Evolutionary conservation across 106 monocot genomes (phyloP), one percentile per base, ranked within the genome.

Genomic region (Acorus calamus): DNA sequence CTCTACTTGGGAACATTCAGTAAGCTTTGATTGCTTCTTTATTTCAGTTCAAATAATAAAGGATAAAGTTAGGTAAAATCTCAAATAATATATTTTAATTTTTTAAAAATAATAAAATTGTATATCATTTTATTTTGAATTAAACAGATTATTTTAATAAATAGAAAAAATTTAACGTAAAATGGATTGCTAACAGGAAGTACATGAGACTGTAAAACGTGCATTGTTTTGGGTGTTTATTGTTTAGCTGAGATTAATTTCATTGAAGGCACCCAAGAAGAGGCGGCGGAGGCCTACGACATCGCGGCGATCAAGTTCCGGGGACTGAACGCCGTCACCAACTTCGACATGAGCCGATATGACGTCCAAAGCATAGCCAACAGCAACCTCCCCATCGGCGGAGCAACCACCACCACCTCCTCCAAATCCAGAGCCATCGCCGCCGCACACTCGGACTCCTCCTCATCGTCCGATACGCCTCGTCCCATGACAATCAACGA

Each of bases 231-330:
- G 6, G 42, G 2, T 9, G 3, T 2, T 41, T 6, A 9, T 0
- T 68, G 14, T 28, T 28, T 28, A 28, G 1, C 28, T 28, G 28
- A 28, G 28, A 28, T n/a, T n/a, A n/a, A n/a, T 28, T 28, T 28
- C 28, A 28, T 49, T 45, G 55, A n/a, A 93, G 89, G 89, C 53
- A 94, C 94, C 4, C 86, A 94, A 55, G 94, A 94, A 54, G 94
- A 94, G 59, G 94, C 94, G 2, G 94, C 94, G 3, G 94, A 94
- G 61, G 94, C 94, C 2, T 94, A 94, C 49, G 94, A 94, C 63
- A 90, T 94, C 2, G 94, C 94, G 0, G 94, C 94, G 6, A 94
- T 94, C 63, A 94, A 94, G 64, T 94, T 94, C 63, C 81, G 94
- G 0, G 94, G 94, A 2, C 81, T 84, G 4, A 94, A 89, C 53